Conservation (phyloP, 257 asterid species). For the Sherardia arvensis region DNA sequence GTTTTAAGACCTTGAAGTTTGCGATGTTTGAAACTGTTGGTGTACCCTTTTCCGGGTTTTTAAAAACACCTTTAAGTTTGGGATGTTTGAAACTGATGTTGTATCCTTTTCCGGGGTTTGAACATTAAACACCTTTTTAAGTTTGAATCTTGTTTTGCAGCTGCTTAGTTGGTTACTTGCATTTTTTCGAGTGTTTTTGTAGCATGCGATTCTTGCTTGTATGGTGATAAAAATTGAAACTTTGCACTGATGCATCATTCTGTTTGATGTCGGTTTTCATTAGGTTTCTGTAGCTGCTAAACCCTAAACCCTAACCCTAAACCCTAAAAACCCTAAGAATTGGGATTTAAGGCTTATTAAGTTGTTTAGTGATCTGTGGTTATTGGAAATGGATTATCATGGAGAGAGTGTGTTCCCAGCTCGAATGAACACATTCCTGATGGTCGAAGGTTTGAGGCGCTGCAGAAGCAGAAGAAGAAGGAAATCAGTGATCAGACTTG, state of each 20-base stretch:
- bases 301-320: too few relatives aligned
- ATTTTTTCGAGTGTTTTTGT: too few relatives aligned
- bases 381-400: slow-evolving; percentile 43
- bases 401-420: too few relatives aligned
- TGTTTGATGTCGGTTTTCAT: neutral
- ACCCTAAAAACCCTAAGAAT: too few relatives aligned
- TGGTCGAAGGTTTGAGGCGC: neutral
- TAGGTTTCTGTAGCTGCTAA: neutral
- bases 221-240: neutral
- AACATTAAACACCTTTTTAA: too few relatives aligned
- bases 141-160: too few relatives aligned
- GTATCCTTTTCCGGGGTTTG: neutral
- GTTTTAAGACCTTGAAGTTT: too few relatives aligned
- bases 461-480: neutral
- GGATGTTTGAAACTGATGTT: slow-evolving; percentile 3
- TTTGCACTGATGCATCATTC: neutral
- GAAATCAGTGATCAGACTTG: neutral
- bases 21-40: too few relatives aligned
- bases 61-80: neutral
- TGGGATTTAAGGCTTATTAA: neutral
- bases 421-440: slow-evolving; percentile 20
- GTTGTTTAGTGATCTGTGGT: neutral
- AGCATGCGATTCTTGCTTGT: too few relatives aligned
- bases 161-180: too few relatives aligned
- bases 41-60: too few relatives aligned